phyloP scores from a whole-genome alignment of 169 alveolate species.

The Amoebophrya sp. region DNA sequence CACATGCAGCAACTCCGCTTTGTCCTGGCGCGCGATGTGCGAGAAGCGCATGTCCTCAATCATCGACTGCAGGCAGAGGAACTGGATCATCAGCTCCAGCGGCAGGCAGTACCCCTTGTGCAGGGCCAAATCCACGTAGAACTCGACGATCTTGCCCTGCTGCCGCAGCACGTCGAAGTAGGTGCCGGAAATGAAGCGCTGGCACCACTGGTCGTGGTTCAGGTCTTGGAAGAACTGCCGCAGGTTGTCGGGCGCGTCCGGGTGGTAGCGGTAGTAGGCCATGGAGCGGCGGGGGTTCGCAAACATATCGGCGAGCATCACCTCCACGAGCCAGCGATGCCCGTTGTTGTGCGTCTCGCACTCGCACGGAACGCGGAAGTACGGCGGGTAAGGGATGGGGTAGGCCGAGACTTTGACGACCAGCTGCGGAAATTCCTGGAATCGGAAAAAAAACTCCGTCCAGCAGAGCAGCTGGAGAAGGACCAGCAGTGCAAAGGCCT shows the following conservation, averaged over 20 bases:
- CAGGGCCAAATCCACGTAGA: not conserved
- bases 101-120: not conserved
- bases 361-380: not conserved
- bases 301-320: not conserved
- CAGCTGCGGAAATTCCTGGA: too few relatives aligned
- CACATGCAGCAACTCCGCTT: not conserved
- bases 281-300: not conserved
- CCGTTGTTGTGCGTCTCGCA: not conserved
- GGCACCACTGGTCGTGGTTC: not conserved
- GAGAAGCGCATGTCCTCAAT: not conserved
- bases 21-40: not conserved
- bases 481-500: too few relatives aligned
- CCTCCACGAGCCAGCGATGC: not conserved
- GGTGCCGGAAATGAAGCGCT: not conserved
- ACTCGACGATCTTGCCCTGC: not conserved
- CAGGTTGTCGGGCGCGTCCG: not conserved
- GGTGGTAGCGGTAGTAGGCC: not conserved
- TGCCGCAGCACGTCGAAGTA: not conserved
- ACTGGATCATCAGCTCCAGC: not conserved
- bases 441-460: too few relatives aligned
- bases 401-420: not conserved
- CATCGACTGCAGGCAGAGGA: not conserved
- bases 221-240: not conserved
- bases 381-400: not conserved
- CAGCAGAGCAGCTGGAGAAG: too few relatives aligned